Conservation (phyloP, 495 filamentous ascomycete genomes). For the Stereocaulon alpinum region DNA sequence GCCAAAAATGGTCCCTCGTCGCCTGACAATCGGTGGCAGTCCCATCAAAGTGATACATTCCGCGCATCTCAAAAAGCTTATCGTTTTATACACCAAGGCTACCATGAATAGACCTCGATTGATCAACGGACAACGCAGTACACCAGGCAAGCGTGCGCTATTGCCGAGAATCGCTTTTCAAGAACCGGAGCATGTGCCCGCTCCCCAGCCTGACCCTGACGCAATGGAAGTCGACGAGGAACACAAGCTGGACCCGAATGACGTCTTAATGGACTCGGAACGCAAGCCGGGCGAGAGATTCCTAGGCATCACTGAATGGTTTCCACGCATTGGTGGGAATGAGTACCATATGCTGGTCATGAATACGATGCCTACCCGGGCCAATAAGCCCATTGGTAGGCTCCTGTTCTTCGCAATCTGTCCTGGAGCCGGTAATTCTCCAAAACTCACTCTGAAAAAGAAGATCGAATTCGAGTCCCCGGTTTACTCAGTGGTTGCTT, state of each 20-base stretch:
- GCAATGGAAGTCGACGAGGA: background rate
- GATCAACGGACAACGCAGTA: background rate
- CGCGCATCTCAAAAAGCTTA: constrained; percentile 29
- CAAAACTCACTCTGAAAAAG: constrained; percentile 26
- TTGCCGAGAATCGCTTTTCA: constrained; percentile 32
- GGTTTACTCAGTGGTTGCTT: constrained; percentile 37
- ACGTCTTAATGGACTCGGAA: background rate
- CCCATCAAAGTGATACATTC: constrained; percentile 37
- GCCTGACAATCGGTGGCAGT: constrained; percentile 34
- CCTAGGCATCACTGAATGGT: constrained; percentile 42
- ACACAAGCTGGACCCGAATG: background rate
- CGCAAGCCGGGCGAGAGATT: constrained; percentile 37
- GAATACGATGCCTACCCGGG: constrained; percentile 11
- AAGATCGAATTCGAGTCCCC: constrained; percentile 29
- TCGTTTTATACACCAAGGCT: constrained; percentile 33
- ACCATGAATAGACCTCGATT: constrained; percentile 16
- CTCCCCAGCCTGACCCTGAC: background rate
- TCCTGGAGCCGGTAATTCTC: background rate
- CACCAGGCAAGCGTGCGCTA: constrained; percentile 24
- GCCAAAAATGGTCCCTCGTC: constrained; percentile 31
- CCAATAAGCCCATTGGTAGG: constrained; percentile 5
- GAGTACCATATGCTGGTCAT: constrained; percentile 40
- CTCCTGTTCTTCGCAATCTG: constrained; percentile 14
- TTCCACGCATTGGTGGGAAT: constrained; percentile 31
- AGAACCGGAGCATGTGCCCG: background rate